These are phyloP conservation scores for Misopates orontium DNA, from an alignment of 257 asterid genomes.

Conservation along the genomic window DNA sequence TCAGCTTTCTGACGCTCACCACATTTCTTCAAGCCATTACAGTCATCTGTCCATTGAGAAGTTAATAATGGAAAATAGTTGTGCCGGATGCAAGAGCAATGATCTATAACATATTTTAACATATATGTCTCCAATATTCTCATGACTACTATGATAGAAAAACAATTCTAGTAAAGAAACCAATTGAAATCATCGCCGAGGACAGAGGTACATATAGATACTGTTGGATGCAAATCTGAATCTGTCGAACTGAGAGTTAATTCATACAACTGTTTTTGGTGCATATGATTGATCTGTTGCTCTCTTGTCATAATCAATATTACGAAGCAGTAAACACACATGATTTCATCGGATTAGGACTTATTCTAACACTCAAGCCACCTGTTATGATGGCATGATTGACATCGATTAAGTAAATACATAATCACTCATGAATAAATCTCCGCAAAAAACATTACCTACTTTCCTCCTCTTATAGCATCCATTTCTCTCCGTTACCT, in stretches of 20 bases:
- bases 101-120: slow-evolving; percentile 5
- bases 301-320: slow-evolving; percentile 1
- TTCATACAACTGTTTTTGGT: background rate
- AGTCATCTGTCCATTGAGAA: slow-evolving; percentile 45
- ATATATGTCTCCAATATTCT: slow-evolving; percentile 8
- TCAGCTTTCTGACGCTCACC: slow-evolving; percentile 34
- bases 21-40: slow-evolving; percentile 36
- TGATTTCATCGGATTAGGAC: too few relatives aligned
- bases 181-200: background rate
- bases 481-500: slow-evolving; percentile 42
- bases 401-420: slow-evolving; percentile 14
- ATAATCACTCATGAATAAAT: background rate
- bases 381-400: background rate
- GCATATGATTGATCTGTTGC: background rate
- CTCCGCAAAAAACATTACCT: slow-evolving; percentile 35
- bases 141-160: slow-evolving; percentile 1
- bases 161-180: background rate
- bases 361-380: slow-evolving; percentile 6
- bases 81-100: slow-evolving; percentile 24
- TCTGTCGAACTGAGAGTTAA: background rate
- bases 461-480: slow-evolving; percentile 77
- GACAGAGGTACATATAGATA: slow-evolving; percentile 8
- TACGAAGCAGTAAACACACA: background rate
- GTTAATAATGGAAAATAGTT: slow-evolving; percentile 3
- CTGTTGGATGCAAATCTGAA: background rate